Percentiles rank a stretch among this genome's conserved stretches.
These are phyloP conservation scores for Arthrobotrys iridis DNA, from an alignment of 2,329 filamentous ascomycete species.

Conservation along the genomic window DNA sequence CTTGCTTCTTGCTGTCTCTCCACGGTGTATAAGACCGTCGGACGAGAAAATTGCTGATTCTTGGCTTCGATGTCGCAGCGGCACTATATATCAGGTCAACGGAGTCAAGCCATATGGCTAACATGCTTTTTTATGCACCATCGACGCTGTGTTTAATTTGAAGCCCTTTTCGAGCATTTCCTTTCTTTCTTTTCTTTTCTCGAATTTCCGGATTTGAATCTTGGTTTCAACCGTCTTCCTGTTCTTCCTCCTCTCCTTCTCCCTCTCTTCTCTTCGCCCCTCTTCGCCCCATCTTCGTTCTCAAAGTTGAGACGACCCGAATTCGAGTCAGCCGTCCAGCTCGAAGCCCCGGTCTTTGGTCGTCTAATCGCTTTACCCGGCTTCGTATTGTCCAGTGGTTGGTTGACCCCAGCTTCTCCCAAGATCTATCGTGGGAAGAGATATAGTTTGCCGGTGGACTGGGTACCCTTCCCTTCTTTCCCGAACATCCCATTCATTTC, in stretches of 20 bases:
- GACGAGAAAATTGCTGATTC: constrained; percentile 43
- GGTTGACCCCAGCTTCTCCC: neutral
- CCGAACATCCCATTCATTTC: constrained; percentile 27
- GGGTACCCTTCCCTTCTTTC: constrained; percentile 52
- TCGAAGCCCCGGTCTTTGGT: neutral
- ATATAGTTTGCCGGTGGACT: constrained; percentile 35
- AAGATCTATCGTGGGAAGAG: constrained; percentile 12
- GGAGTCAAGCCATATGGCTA: constrained; percentile 1
- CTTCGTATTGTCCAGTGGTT: neutral
- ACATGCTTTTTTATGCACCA: constrained; percentile 20
- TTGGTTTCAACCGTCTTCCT: no score
- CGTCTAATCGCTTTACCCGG: constrained; percentile 2
- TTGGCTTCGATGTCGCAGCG: constrained; percentile 37
- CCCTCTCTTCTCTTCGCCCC: neutral
- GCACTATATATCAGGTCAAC: constrained; percentile 3
- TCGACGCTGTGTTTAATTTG: constrained; percentile 21
- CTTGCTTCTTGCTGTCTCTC: constrained; percentile 6
- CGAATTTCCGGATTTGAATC: neutral
- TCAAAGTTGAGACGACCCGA: neutral
- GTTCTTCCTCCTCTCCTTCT: neutral
- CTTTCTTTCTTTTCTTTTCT: neutral
- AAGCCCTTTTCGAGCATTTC: no score
- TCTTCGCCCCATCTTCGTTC: neutral
- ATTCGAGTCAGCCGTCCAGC: neutral
- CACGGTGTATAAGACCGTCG: constrained; percentile 50